Conservation (phyloP, 495 filamentous ascomycete species). For the Neurospora sp. region DNA sequence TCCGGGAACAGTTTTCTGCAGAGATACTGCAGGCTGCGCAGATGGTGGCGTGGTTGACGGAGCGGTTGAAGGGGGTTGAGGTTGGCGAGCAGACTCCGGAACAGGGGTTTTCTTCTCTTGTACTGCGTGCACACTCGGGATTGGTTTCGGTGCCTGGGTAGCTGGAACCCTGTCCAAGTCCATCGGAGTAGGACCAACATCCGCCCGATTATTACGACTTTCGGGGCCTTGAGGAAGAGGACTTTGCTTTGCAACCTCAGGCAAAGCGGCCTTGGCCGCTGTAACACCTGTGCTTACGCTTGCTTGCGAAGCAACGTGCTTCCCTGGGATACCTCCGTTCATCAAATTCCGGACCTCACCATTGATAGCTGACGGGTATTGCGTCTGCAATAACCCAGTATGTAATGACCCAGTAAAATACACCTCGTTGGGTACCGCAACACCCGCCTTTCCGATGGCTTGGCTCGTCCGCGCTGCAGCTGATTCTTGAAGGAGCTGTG, state of each 20-base stretch:
- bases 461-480: constrained; percentile 15
- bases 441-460: constrained; percentile 4
- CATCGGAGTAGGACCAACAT: neutral
- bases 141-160: neutral
- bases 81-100: neutral
- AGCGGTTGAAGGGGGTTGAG: neutral
- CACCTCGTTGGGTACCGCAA: neutral
- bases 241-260: neutral
- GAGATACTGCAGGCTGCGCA: neutral
- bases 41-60: neutral
- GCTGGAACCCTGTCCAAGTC: constrained; percentile 6
- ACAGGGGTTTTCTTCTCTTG: neutral
- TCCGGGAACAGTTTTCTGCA: neutral
- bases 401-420: neutral
- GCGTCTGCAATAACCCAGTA: neutral
- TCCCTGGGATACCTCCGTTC: neutral
- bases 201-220: neutral
- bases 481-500: constrained; percentile 31
- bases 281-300: neutral
- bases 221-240: neutral
- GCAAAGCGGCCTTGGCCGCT: neutral
- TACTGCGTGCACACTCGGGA: neutral
- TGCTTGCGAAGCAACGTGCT: neutral
- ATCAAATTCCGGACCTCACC: neutral
- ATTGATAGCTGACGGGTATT: neutral